phyloP scores from a whole-genome alignment of 257 asterid genomes.

The Solanum appendiculatum region DNA sequence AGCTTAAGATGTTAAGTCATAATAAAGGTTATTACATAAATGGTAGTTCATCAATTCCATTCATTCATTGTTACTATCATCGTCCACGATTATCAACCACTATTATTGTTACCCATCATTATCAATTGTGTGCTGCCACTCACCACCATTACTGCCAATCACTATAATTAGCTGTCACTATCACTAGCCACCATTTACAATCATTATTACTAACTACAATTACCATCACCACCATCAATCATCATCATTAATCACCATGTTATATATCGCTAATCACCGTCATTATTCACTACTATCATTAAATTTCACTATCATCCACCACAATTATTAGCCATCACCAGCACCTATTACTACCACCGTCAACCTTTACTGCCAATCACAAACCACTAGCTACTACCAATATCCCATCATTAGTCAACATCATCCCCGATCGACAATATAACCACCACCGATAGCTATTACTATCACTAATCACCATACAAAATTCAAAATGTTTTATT shows the following conservation, averaged over 20 bases:
- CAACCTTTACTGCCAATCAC: no score
- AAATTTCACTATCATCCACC: neutral
- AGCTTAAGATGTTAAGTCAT: neutral
- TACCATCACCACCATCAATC: accelerated
- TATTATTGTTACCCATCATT: neutral
- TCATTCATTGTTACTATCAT: neutral
- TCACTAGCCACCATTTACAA: neutral
- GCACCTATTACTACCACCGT: neutral
- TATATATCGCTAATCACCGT: neutral
- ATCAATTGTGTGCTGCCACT: neutral
- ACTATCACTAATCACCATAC: neutral
- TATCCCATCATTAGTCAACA: neutral
- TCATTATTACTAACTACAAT: neutral
- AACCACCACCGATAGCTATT: neutral
- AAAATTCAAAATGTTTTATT: no score
- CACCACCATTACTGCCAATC: neutral
- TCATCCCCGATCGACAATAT: neutral
- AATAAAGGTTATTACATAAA: neutral
- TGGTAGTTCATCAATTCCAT: neutral
- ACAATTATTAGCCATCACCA: neutral
- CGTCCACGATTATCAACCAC: neutral
- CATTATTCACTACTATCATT: neutral
- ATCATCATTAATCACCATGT: neutral
- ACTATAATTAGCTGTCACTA: neutral
- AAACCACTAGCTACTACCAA: neutral